A percentile compares a stretch with the other conserved stretches of the same genome.
phyloP scores from a whole-genome alignment of 352 stramenopile species.

The Globisporangium heterothallicum region DNA sequence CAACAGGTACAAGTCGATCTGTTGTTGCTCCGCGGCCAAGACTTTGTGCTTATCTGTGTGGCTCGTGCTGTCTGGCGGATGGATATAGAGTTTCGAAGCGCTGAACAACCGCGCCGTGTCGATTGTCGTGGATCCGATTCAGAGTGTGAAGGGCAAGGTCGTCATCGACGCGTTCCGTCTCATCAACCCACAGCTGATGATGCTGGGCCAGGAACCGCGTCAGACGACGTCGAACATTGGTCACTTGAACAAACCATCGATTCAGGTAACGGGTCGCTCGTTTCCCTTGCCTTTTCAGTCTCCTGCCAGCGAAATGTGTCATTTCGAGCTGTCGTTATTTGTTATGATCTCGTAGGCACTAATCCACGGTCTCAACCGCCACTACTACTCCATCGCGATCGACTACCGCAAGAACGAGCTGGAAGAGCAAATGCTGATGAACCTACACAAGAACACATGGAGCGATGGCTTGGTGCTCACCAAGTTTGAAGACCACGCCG shows the following conservation, averaged over 20 bases:
- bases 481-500: conserved; percentile 95
- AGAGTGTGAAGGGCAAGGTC: conserved; percentile 98
- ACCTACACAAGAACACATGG: conserved; percentile 98
- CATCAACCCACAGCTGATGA: conserved; percentile 99
- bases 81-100: conserved; percentile 92
- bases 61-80: not conserved
- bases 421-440: conserved; percentile 99
- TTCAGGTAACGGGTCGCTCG: too few relatives aligned
- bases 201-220: conserved; percentile 96
- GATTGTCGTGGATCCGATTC: conserved; percentile 99
- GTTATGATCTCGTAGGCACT: conserved; percentile 52
- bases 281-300: too few relatives aligned
- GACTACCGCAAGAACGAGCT: conserved; percentile 99
- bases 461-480: conserved; percentile 92
- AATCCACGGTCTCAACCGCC: conserved; percentile 98
- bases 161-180: conserved; percentile 99
- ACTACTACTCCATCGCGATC: conserved; percentile 98
- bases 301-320: too few relatives aligned
- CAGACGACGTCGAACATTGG: conserved; percentile 99
- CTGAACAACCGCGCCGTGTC: conserved; percentile 97
- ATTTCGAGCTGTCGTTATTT: conserved; percentile 11
- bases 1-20: conserved; percentile 67
- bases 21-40: not conserved
- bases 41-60: not conserved
- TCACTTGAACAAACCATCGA: conserved; percentile 98